Evolutionary conservation across 108 stramenopile species (phyloP), one percentile per base, ranked within the genome.

Genomic region (Nitzschia sp.): DNA sequence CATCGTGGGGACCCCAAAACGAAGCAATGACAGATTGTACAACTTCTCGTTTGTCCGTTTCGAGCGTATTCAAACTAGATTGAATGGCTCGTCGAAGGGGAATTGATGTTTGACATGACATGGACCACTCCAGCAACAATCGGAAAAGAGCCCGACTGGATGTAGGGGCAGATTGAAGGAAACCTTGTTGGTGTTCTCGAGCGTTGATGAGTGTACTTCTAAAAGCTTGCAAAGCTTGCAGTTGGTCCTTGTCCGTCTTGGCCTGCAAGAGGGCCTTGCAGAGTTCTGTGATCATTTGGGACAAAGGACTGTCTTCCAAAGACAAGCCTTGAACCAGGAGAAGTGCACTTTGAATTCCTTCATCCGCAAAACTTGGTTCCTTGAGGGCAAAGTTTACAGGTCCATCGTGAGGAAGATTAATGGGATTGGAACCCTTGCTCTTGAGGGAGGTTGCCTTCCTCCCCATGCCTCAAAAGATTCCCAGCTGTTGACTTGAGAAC

Each of bases 61-160:
- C 75, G 0, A 70, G 61, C 38, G 50, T 59, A 42, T 54, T 62
- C 39, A 83, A 20, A 64, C 43, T 55, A 0, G 81, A 65, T 41
- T 82, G 83, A 63, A 76, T 72, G 19, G 78, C 76, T 40, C 80
- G 55, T 58, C 68, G 71, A n/a, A 83, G 54, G 19, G 86, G 81
- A 10, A 74, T 43, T 6, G 77, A 72, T 17, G 83, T 82, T 20
- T 68, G 39, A 8, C 25, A 6, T 8, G 82, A 79, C 7, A 83
- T 0, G 2, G 69, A 70, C 72, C 83, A 80, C 59, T 87, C 86
- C 60, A 87, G 53, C 21, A 83, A 56, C 25, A 87, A 7, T 29
- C 86, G 71, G 66, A 80, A 82, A 17, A 74, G 54, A 43, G 46
- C 14, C 3, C 69, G 75, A 29, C 44, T 42, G 24, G 19, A 10